Evolutionary conservation across 1,139 yeast genomes (phyloP).

Genomic region (Debaryomycetaceae sp.): DNA sequence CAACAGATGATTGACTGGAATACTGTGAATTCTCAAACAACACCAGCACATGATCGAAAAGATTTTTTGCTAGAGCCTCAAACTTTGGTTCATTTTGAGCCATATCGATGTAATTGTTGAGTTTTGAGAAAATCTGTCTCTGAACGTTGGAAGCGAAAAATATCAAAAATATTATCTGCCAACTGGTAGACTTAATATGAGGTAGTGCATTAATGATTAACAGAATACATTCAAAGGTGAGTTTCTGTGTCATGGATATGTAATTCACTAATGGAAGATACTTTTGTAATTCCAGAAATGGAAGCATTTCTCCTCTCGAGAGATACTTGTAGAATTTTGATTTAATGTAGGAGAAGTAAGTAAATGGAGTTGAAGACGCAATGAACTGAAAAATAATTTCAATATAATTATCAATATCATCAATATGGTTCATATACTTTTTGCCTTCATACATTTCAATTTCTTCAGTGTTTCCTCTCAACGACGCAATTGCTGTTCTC

Average conservation of each 20-base stretch:
- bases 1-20: slow-evolving; percentile 24
- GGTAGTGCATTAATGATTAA: slow-evolving; percentile 39
- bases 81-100: slow-evolving; percentile 26
- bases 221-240: slow-evolving; percentile 34
- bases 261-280: slow-evolving; percentile 52
- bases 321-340: slow-evolving; percentile 33
- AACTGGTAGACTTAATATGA: slow-evolving; percentile 45
- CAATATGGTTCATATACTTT: background rate
- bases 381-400: slow-evolving; percentile 46
- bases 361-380: slow-evolving; percentile 54
- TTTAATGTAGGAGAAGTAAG: slow-evolving; percentile 41
- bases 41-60: slow-evolving; percentile 31
- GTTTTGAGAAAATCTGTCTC: slow-evolving; percentile 57
- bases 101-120: slow-evolving; percentile 40
- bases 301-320: slow-evolving; percentile 36
- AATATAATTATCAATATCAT: slow-evolving; percentile 7
- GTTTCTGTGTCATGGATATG: slow-evolving; percentile 41
- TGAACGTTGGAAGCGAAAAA: slow-evolving; percentile 49
- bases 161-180: slow-evolving; percentile 51
- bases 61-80: slow-evolving; percentile 21
- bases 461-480: slow-evolving; percentile 4
- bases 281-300: slow-evolving; percentile 35
- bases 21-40: slow-evolving; percentile 31
- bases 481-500: slow-evolving; percentile 17
- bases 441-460: background rate